A percentile compares a stretch with the other conserved stretches of the same genome.
phyloP scores from a whole-genome alignment of 345 rosid species.

The Erucastrum elatum region DNA sequence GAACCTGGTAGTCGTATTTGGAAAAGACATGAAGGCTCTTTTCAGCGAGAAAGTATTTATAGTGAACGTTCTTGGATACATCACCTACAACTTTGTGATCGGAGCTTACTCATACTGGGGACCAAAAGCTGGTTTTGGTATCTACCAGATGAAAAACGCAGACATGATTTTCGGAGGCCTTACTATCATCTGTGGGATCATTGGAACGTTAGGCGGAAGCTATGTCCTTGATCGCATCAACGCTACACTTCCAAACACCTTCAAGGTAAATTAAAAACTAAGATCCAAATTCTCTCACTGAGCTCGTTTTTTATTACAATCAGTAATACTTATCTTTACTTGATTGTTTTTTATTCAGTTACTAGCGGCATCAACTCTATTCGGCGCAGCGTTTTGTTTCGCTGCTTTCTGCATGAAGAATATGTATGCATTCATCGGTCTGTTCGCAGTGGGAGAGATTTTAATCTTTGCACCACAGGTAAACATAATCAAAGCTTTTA shows the following conservation, averaged over 20 bases:
- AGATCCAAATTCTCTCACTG: not conserved
- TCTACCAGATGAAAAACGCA: constrained; percentile 83
- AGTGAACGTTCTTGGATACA: constrained; percentile 86
- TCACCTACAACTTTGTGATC: constrained; percentile 84
- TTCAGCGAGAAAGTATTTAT: constrained; percentile 66
- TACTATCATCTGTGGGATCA: constrained; percentile 79
- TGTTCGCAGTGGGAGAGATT: constrained; percentile 82
- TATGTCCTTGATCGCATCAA: constrained; percentile 64
- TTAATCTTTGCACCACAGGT: constrained; percentile 98
- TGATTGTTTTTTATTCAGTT: constrained; percentile 56
- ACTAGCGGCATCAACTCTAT: constrained; percentile 70
- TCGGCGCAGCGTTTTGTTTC: constrained; percentile 83
- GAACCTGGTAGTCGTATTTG: constrained; percentile 54
- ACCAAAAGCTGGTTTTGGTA: constrained; percentile 93
- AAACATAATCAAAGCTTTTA: constrained; percentile 1
- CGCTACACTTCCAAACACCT: constrained; percentile 82
- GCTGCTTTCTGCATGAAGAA: constrained; percentile 74
- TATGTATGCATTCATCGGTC: constrained; percentile 70
- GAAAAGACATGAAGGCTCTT: constrained; percentile 75
- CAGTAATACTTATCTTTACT: not conserved
- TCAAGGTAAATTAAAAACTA: constrained; percentile 54
- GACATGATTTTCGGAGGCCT: constrained; percentile 93
- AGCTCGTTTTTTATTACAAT: not conserved
- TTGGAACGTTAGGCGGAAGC: constrained; percentile 89
- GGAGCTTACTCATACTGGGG: constrained; percentile 99